phyloP scores from a whole-genome alignment of 805 yeast genomes.

The Candida adriatica region DNA sequence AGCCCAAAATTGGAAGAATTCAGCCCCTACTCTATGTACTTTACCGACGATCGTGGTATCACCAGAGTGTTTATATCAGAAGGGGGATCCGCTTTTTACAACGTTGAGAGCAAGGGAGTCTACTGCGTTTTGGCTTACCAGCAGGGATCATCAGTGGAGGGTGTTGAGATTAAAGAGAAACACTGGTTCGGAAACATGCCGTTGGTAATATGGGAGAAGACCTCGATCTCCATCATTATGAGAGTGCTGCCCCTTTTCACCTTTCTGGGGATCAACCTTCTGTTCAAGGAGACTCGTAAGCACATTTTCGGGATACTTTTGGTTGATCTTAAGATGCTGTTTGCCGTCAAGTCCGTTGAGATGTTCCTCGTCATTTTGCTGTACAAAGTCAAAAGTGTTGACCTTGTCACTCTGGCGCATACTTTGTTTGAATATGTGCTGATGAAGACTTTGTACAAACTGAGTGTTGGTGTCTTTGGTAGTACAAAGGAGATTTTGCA shows the following conservation, averaged over 20 bases:
- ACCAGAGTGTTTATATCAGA: slow-evolving; percentile 1
- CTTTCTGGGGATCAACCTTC: not conserved
- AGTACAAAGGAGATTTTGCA: no score
- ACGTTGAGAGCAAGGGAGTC: slow-evolving; percentile 4
- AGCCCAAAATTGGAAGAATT: slow-evolving; percentile 6
- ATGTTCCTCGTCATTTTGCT: not conserved
- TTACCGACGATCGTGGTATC: slow-evolving; percentile 1
- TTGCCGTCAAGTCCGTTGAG: slow-evolving; percentile 1
- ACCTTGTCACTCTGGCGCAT: not conserved
- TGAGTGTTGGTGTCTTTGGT: slow-evolving; percentile 13
- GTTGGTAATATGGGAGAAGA: slow-evolving; percentile 2
- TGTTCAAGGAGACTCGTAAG: slow-evolving; percentile 4
- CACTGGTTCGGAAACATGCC: slow-evolving; percentile 10
- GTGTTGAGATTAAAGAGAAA: slow-evolving; percentile 2
- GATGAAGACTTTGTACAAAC: slow-evolving; percentile 6
- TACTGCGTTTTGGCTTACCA: slow-evolving; percentile 12
- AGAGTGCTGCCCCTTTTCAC: slow-evolving; percentile 1
- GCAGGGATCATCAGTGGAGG: slow-evolving; percentile 5
- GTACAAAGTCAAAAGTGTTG: not conserved
- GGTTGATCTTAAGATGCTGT: slow-evolving; percentile 7
- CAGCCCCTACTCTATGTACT: slow-evolving; percentile 9
- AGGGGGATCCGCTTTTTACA: not conserved
- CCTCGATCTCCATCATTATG: slow-evolving; percentile 1
- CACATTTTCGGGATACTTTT: slow-evolving; percentile 9
- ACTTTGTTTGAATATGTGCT: slow-evolving; percentile 2